phyloP scores from a whole-genome alignment of 768 basidiomycete genomes.

The Mycena albidolilacea region DNA sequence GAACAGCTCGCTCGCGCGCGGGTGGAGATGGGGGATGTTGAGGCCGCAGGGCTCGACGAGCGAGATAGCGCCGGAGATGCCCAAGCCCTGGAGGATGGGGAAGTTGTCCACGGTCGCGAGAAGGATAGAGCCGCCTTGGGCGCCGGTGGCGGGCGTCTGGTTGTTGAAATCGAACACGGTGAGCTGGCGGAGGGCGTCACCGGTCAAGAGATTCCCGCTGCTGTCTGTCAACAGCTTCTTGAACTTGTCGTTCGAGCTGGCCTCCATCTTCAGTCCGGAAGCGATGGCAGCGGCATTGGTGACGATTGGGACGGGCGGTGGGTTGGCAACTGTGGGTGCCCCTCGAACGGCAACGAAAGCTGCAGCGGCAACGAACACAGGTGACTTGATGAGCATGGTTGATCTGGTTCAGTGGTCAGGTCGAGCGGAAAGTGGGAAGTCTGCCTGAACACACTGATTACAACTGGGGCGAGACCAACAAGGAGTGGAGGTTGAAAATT shows the following conservation, averaged over 20 bases:
- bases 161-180: conserved; percentile 31
- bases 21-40: conserved; percentile 54
- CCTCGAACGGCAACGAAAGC: neutral
- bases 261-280: neutral
- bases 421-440: too few relatives aligned
- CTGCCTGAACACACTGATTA: too few relatives aligned
- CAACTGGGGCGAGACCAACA: too few relatives aligned
- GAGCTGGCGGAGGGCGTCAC: neutral
- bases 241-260: conserved; percentile 31
- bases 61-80: conserved; percentile 20
- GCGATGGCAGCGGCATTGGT: conserved; percentile 12
- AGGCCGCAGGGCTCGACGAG: neutral
- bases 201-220: conserved; percentile 25
- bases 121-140: conserved; percentile 36
- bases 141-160: conserved; percentile 16
- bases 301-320: neutral
- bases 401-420: too few relatives aligned
- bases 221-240: conserved; percentile 45
- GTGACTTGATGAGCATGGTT: neutral
- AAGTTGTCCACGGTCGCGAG: conserved; percentile 39
- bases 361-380: neutral
- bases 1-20: conserved; percentile 52
- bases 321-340: neutral
- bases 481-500: too few relatives aligned
- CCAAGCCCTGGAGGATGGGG: conserved; percentile 29